phyloP scores from a whole-genome alignment of 2,329 filamentous ascomycete species.

The Alternaria panax region DNA sequence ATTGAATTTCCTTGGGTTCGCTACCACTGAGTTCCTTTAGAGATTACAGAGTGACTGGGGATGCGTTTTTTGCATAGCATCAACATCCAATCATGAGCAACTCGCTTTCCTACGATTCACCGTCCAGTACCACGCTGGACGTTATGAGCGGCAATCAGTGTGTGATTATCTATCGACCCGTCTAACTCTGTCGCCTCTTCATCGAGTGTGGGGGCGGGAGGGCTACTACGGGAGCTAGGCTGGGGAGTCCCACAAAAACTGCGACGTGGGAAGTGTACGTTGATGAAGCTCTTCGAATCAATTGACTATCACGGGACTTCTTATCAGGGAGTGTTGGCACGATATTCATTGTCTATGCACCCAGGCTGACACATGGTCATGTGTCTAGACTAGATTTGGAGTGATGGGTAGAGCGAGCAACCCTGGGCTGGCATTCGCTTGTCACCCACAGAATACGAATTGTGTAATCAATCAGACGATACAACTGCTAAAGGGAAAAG shows the following conservation, averaged over 20 bases:
- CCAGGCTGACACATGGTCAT: background rate
- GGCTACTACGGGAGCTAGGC: background rate
- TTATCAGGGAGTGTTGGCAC: background rate
- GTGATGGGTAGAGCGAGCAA: background rate
- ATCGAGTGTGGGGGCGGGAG: slow-evolving; percentile 2
- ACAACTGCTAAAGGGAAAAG: background rate
- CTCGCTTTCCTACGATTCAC: background rate
- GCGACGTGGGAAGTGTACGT: background rate
- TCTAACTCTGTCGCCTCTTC: background rate
- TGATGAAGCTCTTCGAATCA: background rate
- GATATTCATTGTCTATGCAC: background rate
- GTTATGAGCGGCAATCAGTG: background rate
- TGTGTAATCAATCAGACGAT: background rate
- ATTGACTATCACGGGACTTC: background rate
- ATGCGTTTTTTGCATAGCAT: background rate
- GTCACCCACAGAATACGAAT: background rate
- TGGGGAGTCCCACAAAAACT: background rate
- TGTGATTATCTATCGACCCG: background rate
- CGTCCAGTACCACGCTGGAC: background rate
- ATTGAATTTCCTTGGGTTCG: background rate
- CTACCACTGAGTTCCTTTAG: background rate
- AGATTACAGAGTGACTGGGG: background rate
- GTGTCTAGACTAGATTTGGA: background rate
- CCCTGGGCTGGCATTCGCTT: background rate
- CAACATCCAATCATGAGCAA: background rate